These are phyloP conservation scores for Fusarium xyrophilum DNA, from an alignment of 2,329 filamentous ascomycete genomes.

Conservation along the genomic window DNA sequence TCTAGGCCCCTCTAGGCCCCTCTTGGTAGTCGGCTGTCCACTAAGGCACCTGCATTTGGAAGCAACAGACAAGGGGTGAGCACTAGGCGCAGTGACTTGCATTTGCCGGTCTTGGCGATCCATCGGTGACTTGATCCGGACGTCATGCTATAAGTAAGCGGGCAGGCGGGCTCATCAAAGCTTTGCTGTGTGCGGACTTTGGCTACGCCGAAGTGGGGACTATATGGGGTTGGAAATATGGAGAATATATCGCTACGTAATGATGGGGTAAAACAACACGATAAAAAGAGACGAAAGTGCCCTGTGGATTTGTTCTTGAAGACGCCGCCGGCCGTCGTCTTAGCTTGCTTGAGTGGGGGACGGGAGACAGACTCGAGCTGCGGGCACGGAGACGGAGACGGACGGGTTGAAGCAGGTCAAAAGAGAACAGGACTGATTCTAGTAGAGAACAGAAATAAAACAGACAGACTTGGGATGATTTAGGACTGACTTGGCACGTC, in stretches of 20 bases:
- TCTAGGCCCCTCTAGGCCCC: constrained; percentile 3
- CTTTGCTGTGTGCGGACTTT: neutral
- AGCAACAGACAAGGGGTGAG: constrained; percentile 15
- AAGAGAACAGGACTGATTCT: neutral
- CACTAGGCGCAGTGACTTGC: constrained; percentile 33
- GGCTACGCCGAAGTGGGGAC: constrained; percentile 1
- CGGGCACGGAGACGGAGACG: constrained; percentile 1
- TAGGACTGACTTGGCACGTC: fast-evolving
- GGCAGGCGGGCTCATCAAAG: constrained; percentile 3
- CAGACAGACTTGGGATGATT: neutral
- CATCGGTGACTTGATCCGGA: constrained; percentile 37
- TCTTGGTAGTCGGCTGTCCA: constrained; percentile 11
- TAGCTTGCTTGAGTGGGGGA: neutral
- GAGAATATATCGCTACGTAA: constrained; percentile 31
- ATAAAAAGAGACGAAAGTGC: constrained; percentile 25
- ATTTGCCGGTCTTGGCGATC: constrained; percentile 26
- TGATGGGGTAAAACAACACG: constrained; percentile 34
- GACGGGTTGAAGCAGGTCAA: constrained; percentile 2
- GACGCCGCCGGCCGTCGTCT: neutral
- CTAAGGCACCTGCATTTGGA: constrained; percentile 17
- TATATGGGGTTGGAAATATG: constrained; percentile 1
- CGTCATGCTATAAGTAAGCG: constrained; percentile 32
- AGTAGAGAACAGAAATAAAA: neutral
- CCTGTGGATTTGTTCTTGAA: neutral
- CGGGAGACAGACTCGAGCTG: neutral